These are phyloP conservation scores for Alloascoidea africana DNA, from an alignment of 805 yeast genomes.

Conservation along the genomic window DNA sequence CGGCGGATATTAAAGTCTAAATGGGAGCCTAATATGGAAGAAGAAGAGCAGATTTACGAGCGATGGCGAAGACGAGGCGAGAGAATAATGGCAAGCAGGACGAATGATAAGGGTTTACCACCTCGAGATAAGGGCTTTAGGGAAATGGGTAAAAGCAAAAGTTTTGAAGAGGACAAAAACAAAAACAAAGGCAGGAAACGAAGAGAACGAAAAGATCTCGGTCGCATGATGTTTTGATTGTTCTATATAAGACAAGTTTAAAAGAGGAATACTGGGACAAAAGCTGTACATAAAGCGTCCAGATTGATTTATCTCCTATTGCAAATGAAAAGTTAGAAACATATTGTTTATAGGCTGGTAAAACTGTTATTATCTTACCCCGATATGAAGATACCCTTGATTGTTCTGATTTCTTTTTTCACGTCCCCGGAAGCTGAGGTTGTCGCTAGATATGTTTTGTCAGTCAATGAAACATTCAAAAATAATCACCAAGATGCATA, in stretches of 20 bases:
- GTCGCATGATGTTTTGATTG: neutral
- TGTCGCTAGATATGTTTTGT: too few species aligned
- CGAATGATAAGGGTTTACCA: too few species aligned
- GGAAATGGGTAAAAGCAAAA: too few species aligned
- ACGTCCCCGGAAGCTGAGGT: neutral
- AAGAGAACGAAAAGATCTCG: neutral
- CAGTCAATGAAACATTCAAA: too few species aligned
- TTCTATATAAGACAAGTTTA: neutral
- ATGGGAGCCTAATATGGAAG: conserved; percentile 57
- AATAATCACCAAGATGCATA: too few species aligned
- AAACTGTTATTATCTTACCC: neutral
- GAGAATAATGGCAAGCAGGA: too few species aligned
- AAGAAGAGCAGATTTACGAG: conserved; percentile 24
- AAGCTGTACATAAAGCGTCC: neutral
- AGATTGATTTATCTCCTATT: neutral
- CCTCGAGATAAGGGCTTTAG: too few species aligned
- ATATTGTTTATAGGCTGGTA: neutral
- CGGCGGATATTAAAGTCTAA: conserved; percentile 63
- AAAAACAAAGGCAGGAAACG: neutral
- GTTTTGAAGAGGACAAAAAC: neutral
- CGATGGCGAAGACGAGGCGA: conserved; percentile 42
- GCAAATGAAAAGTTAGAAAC: too few species aligned
- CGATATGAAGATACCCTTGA: neutral
- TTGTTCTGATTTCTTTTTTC: neutral
- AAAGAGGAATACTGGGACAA: neutral